phyloP scores from a whole-genome alignment of 495 filamentous ascomycete genomes.

The Rhypophila decipiens region DNA sequence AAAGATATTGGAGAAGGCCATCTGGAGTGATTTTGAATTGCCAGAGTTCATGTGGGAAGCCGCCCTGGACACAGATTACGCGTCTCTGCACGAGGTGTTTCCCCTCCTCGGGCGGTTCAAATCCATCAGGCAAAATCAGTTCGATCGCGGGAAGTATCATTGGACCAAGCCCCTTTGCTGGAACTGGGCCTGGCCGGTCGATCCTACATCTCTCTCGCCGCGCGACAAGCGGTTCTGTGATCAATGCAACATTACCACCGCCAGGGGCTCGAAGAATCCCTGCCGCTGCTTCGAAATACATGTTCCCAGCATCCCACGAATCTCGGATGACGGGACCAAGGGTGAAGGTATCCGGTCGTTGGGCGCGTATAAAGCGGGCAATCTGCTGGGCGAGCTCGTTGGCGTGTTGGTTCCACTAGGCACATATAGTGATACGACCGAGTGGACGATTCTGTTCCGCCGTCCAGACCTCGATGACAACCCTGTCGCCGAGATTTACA shows the following conservation, averaged over 20 bases:
- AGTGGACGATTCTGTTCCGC: slow-evolving; percentile 20
- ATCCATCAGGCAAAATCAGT: slow-evolving; percentile 12
- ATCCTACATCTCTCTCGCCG: slow-evolving; percentile 10
- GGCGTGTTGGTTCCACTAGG: slow-evolving; percentile 21
- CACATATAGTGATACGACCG: neutral
- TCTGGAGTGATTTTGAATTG: slow-evolving; percentile 17
- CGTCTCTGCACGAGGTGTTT: slow-evolving; percentile 8
- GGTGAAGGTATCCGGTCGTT: slow-evolving; percentile 16
- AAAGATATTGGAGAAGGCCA: slow-evolving; percentile 9
- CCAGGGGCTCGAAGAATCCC: neutral
- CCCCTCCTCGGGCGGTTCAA: slow-evolving; percentile 15
- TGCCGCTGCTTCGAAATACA: slow-evolving; percentile 13
- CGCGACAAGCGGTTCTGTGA: slow-evolving; percentile 8
- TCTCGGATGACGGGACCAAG: slow-evolving; percentile 12
- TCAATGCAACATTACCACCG: slow-evolving; percentile 8
- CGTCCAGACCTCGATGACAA: slow-evolving; percentile 18
- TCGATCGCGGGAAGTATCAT: slow-evolving; percentile 2
- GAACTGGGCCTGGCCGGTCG: slow-evolving; percentile 17
- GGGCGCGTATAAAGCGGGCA: slow-evolving; percentile 4
- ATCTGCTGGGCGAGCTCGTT: slow-evolving; percentile 21
- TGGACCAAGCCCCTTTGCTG: slow-evolving; percentile 17
- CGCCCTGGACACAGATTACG: slow-evolving; percentile 4
- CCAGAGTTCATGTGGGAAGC: slow-evolving; percentile 24
- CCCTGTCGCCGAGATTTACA: slow-evolving; percentile 23
- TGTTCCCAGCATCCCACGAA: slow-evolving; percentile 14